Evolutionary conservation across 1,284 basidiomycete species (phyloP), one percentile per base, ranked within the genome.

Genomic region (Leccinum solheimii): DNA sequence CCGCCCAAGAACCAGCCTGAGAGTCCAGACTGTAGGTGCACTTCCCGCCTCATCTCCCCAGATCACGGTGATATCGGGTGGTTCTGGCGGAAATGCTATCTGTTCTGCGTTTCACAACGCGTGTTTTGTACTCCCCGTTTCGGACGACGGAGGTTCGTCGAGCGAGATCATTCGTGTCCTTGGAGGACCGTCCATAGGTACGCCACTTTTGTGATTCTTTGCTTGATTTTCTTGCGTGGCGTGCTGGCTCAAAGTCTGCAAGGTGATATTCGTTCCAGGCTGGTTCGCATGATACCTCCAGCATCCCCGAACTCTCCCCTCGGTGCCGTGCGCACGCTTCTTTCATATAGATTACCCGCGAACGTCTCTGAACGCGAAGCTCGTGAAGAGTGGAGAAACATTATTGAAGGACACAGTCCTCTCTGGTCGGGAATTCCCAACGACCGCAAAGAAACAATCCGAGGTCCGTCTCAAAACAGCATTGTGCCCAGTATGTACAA

Each of bases 381-480:
- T n/a, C 86, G 93, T 63, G 92, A 94, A 34, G 84, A 93, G 68
- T 98, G 95, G 95, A 81, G 91, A 66, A 88, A 94, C 64, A 94
- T 98, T 63, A 91, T 98, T 13, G 96, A 98, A 77, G 97, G 97
- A 0, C 82, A 83, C 30, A 95, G 93, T 70, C 66, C 69, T 1
- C 81, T 98, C 3, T 99, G 97, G 97, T 73, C 80, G 4, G 94
- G 93, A 0, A 95, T 99, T 54, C 94, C 95, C 0, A 86, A 86
- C 45, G 97, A 98, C 73, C 86, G 95, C 65, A 96, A 96, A 75
- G 97, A 98, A 75, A 87, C 88, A 26, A 91, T 96, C 58, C 83
- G 94, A 73, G 92, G 92, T 88, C 71, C 34, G 71, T 64, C 30
- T 45, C 40, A 52, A 23, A 48, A 13, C n/a, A 53, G 13, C 32